Evolutionary conservation across 192 early-diverging fungal genomes (phyloP), one percentile per base, ranked within the genome.

Genomic region (Backusella luteola): DNA sequence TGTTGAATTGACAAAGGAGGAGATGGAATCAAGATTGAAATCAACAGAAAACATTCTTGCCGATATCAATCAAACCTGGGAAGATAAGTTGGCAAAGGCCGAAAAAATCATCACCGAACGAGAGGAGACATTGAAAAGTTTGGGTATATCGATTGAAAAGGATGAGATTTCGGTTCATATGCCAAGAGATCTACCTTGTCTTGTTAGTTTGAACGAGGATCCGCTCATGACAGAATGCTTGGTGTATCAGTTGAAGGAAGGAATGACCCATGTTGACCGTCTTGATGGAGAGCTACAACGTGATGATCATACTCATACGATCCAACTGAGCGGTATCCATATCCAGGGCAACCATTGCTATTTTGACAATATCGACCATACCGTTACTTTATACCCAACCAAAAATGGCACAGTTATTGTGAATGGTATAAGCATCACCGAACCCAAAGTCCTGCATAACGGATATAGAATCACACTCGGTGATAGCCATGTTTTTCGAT

Each of bases 191-290:
- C 85, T 90, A 36, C 94, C 96, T 34, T 94, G 96, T 80, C 82
- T 97, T 53, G 88, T 97, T 71, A 97, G 96, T 76, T 87, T 95
- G 29, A 95, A 93, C 77, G 95, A 96, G 76, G 93, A 97, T 79
- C 93, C 95, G 67, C 86, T 93, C 17, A 92, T 94, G 91, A 92
- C 92, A 21, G 95, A 97, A 76, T 96, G 94, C 73, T 85, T 97
- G 6, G 88, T 97, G 17, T 96, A 96, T 83, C 92, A 92, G 63
- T 83, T 97, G 66, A 92, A 92, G 42, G 87, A 88, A 2, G 96
- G 96, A 3, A 83, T 76, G 7, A 94, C 94, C 0, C 73, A 80
- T 9, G 94, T 95, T 4, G 96, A 94, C 7, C 75, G 84, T 83
- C 39, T 21, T 23, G 26, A 82, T 85, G 11, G 11, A 80, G 81